Base-by-base conservation (phyloP, 1,284 basidiomycete species). In the Kwoniella shivajii region DNA sequence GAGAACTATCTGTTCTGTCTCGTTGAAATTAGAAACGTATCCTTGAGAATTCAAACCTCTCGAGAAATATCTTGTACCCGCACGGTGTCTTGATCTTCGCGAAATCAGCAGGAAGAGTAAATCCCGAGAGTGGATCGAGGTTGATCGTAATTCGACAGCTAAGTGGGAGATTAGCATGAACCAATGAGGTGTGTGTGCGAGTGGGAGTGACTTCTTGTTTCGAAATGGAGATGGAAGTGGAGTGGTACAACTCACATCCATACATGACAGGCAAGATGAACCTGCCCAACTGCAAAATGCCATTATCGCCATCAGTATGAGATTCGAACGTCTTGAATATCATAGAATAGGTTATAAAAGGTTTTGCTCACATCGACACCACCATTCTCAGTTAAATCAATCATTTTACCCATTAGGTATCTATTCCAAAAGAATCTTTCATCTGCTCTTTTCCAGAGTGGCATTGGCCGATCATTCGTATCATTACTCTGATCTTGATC, bases 391-490 rank as follows among this genome's bases (percentile, higher is more conserved):
- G 78, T 76, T 50, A 66, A 50, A 50, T 78, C 75, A 50, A 80
- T 80, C 72, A 82, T 63, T 50, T 70, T 69, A 1, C 59, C 53
- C 52, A 73, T 65, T 33, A 82, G 79, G 63, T 79, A 90, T 84
- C 87, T 89, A 79, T 99, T 99, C 95, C 95, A 99, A 80, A 98
- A 99, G 81, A 99, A 99, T 63, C 95, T 84, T 70, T 96, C 92
- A 68, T 99, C 95, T 30, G 88, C 88, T 84, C 93, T 69, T 41
- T 69, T 67, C 64, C 58, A 64, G 18, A 61, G 60, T 2, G 75
- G 75, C 43, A 44, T 22, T 46, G 51, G 14, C 51, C 52, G 10
- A 14, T 48, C 52, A 10, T 57, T 47, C n/a, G n/a, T n/a, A 5
- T 34, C 60, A 69, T 84, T 82, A 74, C 90, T 87, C 65, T 63